phyloP scores from a whole-genome alignment of 192 early-diverging fungal species.

The Entomortierella lignicola region DNA sequence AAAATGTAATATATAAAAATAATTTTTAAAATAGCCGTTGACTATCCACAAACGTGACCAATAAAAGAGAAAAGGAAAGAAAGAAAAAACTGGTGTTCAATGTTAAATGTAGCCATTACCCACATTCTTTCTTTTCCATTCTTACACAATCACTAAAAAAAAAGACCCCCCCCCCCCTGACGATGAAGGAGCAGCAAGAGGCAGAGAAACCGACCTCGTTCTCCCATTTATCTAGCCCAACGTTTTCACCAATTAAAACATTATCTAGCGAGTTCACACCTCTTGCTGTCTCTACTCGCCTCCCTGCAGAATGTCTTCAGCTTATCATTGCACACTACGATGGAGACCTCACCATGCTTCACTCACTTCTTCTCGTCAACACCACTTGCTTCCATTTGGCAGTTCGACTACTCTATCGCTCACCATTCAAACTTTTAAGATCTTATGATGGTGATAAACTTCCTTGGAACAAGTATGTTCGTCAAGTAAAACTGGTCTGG shows the following conservation, averaged over 20 bases:
- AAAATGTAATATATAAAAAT: no score
- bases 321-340: slow-evolving; percentile 18
- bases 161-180: no score
- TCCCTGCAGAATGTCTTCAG: slow-evolving; percentile 35
- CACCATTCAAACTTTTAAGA: slow-evolving; percentile 20
- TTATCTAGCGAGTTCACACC: neutral
- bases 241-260: neutral
- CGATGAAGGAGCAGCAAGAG: no score
- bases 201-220: no score
- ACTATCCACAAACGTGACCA: no score
- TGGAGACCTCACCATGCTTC: slow-evolving; percentile 8
- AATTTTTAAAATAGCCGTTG: no score
- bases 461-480: slow-evolving; percentile 14
- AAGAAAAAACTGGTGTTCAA: no score
- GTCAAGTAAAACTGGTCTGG: slow-evolving; percentile 27
- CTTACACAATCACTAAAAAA: no score
- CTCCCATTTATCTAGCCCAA: neutral
- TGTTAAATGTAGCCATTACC: no score
- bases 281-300: neutral
- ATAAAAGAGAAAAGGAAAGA: no score
- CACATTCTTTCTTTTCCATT: no score
- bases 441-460: slow-evolving; percentile 8
- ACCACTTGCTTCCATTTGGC: slow-evolving; percentile 23
- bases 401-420: slow-evolving; percentile 18
- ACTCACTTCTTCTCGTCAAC: slow-evolving; percentile 24